phyloP scores from a whole-genome alignment of 139 green algal genomes.

The Coelastrella sp. region DNA sequence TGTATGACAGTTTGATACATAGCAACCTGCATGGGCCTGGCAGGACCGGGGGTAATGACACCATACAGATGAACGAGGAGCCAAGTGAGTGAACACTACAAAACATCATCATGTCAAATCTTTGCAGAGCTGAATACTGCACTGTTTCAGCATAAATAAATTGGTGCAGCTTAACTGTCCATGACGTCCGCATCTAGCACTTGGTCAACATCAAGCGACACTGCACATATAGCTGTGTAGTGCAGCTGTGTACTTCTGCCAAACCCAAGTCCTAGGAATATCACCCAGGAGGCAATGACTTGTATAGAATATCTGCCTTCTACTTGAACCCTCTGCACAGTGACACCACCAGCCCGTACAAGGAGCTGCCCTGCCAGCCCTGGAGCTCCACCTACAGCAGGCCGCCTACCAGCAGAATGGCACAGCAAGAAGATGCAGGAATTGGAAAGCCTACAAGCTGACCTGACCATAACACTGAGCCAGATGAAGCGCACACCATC shows the following conservation, averaged over 20 bases:
- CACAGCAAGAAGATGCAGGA: constrained; percentile 42
- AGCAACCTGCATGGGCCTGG: constrained; percentile 29
- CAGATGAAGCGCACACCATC: constrained; percentile 47
- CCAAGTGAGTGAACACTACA: not conserved
- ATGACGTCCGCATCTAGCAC: too few relatives aligned
- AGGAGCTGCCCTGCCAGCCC: constrained; percentile 7
- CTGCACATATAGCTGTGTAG: too few relatives aligned
- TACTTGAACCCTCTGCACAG: too few relatives aligned
- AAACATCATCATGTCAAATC: too few relatives aligned
- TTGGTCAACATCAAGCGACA: too few relatives aligned
- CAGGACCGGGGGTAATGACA: not conserved
- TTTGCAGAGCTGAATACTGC: too few relatives aligned
- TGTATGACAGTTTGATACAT: constrained; percentile 47
- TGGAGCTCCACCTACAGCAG: constrained; percentile 20
- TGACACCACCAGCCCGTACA: not conserved
- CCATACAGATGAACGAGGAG: not conserved
- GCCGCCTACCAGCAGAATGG: constrained; percentile 36
- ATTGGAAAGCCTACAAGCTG: constrained; percentile 28
- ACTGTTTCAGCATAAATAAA: not conserved
- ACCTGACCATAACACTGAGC: constrained; percentile 35
- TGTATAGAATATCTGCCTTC: too few relatives aligned
- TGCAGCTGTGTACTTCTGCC: too few relatives aligned
- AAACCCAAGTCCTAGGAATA: too few relatives aligned
- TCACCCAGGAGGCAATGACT: too few relatives aligned
- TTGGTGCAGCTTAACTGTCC: too few relatives aligned